Base-by-base conservation (phyloP, 2,329 filamentous ascomycete genomes). In the Decorospora gaudefroyi region DNA sequence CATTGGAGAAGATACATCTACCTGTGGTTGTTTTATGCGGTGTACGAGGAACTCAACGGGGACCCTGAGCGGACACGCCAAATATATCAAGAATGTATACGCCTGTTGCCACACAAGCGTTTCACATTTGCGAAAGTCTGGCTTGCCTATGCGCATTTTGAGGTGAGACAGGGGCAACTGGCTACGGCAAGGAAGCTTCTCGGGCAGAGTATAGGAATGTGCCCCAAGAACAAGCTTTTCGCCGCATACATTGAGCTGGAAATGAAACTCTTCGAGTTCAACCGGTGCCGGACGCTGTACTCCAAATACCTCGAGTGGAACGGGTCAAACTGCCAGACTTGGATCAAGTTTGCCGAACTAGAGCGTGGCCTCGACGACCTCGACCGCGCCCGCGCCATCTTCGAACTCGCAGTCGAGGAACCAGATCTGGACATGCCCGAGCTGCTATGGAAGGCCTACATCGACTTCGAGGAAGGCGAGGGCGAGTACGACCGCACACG, bases 1-100 rank as follows among this genome's bases (percentile, higher is more conserved):
- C 91, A 97, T 70, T 99, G 93, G 93, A 82, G 93, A 55, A 81
- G 93, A 23, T 99, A 99, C 71, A 95, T 99, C 48, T 99, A 97
- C 67, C 80, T 99, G 1, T 99, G 92, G 90, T 83, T 97, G 29
- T 96, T 97, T 73, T 99, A 97, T 71, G 93, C 93, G 7, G 76
- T 96, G 12, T 97, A 88, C 83, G 93, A 97, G 69, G 93, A 99
- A 71, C n/a, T n/a, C n/a, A n/a, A 84, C 88, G 70, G 86, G 57
- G 90, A 97, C 61, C 65, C 82, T 16, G 82, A 87, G 17, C 82
- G 93, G 30, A 88, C 92, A 13, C 82, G 87, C 12, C 89, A 96
- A 67, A 90, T 99, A 50, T 99, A 97, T 74, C 84, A 86, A 57
- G 88, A 93, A 55, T 95, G 90, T 60, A 73, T 97, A 32, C 86